Evolutionary conservation across 1,284 basidiomycete species (phyloP).

Genomic region (Tausonia pullulans): DNA sequence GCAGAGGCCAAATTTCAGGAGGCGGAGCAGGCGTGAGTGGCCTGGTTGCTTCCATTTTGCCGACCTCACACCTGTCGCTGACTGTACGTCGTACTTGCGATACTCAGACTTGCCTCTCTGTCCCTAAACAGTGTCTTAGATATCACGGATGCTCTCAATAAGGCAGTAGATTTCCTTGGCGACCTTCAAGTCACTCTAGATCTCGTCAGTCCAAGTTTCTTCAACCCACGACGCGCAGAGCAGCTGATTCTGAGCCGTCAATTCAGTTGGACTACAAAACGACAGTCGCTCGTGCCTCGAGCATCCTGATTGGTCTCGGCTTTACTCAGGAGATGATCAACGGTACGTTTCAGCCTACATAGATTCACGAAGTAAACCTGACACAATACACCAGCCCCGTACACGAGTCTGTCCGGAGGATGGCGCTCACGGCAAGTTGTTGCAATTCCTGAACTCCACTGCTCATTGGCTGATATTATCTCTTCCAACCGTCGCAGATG

Average conservation of each 20-base stretch:
- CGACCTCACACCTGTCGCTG: not conserved
- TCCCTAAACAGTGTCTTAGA: no score
- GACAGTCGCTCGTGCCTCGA: slow-evolving; percentile 46
- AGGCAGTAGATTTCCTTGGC: slow-evolving; percentile 33
- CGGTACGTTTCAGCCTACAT: slow-evolving; percentile 17
- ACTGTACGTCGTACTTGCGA: not conserved
- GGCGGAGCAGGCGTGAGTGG: slow-evolving; percentile 26
- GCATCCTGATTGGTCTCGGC: slow-evolving; percentile 53
- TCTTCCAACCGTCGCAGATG: slow-evolving; percentile 25
- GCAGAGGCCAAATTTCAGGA: slow-evolving; percentile 40
- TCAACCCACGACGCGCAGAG: not conserved
- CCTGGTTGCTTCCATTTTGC: not conserved
- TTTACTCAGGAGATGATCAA: slow-evolving; percentile 46
- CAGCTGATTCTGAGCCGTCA: slow-evolving; percentile 17
- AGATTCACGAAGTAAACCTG: no score
- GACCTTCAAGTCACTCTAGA: slow-evolving; percentile 37
- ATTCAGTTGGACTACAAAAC: slow-evolving; percentile 35
- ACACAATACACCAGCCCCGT: slow-evolving; percentile 24
- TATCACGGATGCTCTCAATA: slow-evolving; percentile 19
- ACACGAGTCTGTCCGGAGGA: slow-evolving; percentile 50
- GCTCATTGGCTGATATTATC: no score
- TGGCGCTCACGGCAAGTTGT: slow-evolving; percentile 46
- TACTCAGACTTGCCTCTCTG: no score
- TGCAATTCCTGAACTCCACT: no score
- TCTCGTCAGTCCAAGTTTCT: slow-evolving; percentile 24